Evolutionary conservation across 139 green algal species (phyloP).

Genomic region (Haematococcus lacustris): DNA sequence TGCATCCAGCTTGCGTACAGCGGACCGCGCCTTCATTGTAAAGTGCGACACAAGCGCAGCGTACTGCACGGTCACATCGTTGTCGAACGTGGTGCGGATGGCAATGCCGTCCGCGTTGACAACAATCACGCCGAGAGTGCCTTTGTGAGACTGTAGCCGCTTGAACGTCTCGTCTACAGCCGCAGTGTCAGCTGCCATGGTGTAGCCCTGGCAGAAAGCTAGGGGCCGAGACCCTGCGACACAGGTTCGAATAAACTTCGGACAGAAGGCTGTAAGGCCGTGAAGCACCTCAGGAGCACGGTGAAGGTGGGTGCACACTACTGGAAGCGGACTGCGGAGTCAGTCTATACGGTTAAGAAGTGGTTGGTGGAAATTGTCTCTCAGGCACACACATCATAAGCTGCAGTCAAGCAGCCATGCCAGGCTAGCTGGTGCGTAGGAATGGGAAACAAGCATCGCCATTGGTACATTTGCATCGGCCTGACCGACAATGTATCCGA

Average conservation of each 20-base stretch:
- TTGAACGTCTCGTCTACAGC: conserved; percentile 77
- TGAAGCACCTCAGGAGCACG: neutral
- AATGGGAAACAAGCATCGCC: neutral
- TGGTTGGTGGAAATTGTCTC: neutral
- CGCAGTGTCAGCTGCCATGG: conserved; percentile 37
- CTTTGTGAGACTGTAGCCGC: conserved; percentile 40
- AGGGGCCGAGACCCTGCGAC: neutral
- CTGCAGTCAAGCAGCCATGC: too few species aligned
- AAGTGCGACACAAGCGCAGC: conserved; percentile 58
- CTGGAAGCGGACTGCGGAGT: neutral
- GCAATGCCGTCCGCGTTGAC: conserved; percentile 80
- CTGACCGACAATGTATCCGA: neutral
- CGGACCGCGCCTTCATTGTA: conserved; percentile 59
- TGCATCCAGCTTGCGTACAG: conserved; percentile 70
- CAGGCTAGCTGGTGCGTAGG: too few species aligned
- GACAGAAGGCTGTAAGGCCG: neutral
- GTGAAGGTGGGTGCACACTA: neutral
- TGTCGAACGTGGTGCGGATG: conserved; percentile 78
- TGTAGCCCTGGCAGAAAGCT: neutral
- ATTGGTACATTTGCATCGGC: neutral
- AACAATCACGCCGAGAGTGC: conserved; percentile 71
- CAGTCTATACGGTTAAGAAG: neutral
- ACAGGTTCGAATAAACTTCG: neutral
- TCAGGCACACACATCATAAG: neutral
- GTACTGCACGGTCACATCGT: conserved; percentile 68